Conservation (phyloP, 192 early-diverging fungal species). For the Gaertneriomyces semiglobifer region DNA sequence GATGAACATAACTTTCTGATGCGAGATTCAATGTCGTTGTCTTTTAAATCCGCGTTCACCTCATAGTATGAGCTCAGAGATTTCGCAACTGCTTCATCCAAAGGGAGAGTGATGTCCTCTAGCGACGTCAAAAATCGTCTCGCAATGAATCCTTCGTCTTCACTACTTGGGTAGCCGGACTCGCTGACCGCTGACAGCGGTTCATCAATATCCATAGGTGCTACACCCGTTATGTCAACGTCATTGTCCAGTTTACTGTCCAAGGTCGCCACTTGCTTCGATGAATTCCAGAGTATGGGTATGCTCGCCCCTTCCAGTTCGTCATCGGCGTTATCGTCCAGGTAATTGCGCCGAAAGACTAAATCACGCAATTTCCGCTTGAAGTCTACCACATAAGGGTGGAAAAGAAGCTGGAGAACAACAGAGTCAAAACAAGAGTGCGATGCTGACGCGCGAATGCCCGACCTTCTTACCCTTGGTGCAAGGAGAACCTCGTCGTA, state of each 20-base stretch:
- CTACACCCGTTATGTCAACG: neutral
- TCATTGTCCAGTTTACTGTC: neutral
- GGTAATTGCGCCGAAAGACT: slow-evolving; percentile 17
- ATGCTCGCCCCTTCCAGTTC: slow-evolving; percentile 17
- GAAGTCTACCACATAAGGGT: slow-evolving; percentile 46
- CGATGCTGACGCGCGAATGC: neutral
- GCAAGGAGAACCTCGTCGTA: slow-evolving; percentile 82
- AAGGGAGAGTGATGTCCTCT: slow-evolving; percentile 13
- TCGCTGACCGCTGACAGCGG: no score
- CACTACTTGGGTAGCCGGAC: no score
- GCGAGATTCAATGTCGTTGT: slow-evolving; percentile 61
- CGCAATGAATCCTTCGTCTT: no score
- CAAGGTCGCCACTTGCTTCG: neutral
- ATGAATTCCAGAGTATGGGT: neutral
- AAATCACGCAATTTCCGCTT: slow-evolving; percentile 36
- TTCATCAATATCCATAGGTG: neutral
- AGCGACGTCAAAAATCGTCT: slow-evolving; percentile 11
- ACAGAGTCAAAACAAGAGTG: neutral
- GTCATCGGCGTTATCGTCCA: slow-evolving; percentile 30
- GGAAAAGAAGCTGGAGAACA: slow-evolving; percentile 44
- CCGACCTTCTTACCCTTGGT: slow-evolving; percentile 56
- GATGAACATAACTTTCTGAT: slow-evolving; percentile 69
- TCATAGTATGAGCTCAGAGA: slow-evolving; percentile 14
- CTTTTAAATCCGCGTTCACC: slow-evolving; percentile 2
- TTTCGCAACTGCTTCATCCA: slow-evolving; percentile 29